phyloP scores from a whole-genome alignment of 139 green algal genomes.

The Coccomyxa sp. region DNA sequence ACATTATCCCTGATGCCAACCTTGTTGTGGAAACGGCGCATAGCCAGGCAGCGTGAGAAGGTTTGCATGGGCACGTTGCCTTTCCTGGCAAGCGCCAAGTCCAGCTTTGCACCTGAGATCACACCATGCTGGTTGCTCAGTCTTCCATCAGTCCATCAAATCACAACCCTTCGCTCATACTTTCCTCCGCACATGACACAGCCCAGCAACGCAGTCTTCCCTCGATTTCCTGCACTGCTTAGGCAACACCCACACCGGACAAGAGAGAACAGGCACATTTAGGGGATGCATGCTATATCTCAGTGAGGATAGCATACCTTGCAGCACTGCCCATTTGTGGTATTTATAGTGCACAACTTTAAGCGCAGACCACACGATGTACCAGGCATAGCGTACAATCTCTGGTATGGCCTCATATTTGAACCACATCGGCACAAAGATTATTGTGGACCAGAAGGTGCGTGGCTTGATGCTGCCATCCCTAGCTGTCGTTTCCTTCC shows the following conservation, averaged over 20 bases:
- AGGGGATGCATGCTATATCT: no score
- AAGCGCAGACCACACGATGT: background rate
- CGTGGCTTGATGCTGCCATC: background rate
- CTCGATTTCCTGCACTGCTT: no score
- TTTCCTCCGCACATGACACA: no score
- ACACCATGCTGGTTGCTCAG: no score
- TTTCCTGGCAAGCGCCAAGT: background rate
- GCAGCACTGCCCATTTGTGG: background rate
- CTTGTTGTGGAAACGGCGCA: slow-evolving; percentile 2
- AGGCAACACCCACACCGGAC: no score
- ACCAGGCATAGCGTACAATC: slow-evolving; percentile 4
- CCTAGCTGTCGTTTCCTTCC: background rate
- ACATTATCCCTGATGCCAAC: background rate
- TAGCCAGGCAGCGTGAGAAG: slow-evolving; percentile 3
- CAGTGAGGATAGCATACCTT: background rate
- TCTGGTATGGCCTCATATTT: slow-evolving; percentile 8
- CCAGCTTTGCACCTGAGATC: slow-evolving; percentile 6
- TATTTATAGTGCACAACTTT: background rate
- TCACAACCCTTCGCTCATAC: no score
- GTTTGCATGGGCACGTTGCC: background rate
- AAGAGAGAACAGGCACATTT: no score
- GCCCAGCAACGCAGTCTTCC: no score
- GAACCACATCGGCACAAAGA: slow-evolving; percentile 1
- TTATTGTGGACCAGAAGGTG: background rate
- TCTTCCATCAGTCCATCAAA: no score